Evolutionary conservation across 2,329 filamentous ascomycete species (phyloP).

Genomic region (Arthrobotrys sinensis): DNA sequence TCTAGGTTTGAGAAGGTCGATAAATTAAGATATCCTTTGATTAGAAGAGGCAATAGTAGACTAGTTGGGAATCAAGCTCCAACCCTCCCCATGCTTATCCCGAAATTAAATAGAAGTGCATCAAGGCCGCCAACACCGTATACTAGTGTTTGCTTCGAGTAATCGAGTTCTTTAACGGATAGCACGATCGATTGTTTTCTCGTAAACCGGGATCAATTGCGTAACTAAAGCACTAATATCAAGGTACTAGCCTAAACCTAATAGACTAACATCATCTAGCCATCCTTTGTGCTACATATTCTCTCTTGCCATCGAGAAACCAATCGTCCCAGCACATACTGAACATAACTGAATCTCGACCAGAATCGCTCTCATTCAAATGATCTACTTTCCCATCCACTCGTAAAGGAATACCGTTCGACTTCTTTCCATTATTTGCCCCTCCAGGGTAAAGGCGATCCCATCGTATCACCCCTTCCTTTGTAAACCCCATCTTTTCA

Average conservation of each 20-base stretch:
- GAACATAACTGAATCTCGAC: constrained; percentile 64
- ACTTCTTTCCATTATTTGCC: constrained; percentile 62
- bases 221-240: not conserved
- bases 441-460: constrained; percentile 65
- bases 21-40: too few species aligned
- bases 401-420: constrained; percentile 63
- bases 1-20: too few species aligned
- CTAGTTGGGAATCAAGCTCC: too few species aligned
- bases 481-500: constrained; percentile 66
- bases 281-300: constrained; percentile 50
- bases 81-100: too few species aligned
- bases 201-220: too few species aligned
- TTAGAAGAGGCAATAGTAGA: too few species aligned
- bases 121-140: too few species aligned
- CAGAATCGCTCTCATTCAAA: constrained; percentile 63
- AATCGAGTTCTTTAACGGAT: too few species aligned
- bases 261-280: not conserved
- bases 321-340: constrained; percentile 66
- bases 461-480: constrained; percentile 66
- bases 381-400: constrained; percentile 30
- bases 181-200: too few species aligned
- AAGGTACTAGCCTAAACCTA: not conserved
- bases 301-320: constrained; percentile 61
- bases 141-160: too few species aligned
- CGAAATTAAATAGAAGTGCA: too few species aligned